Percentiles rank a stretch among this genome's conserved stretches.
Conservation (phyloP, 306 rosid species). For the Inga oerstediana region DNA sequence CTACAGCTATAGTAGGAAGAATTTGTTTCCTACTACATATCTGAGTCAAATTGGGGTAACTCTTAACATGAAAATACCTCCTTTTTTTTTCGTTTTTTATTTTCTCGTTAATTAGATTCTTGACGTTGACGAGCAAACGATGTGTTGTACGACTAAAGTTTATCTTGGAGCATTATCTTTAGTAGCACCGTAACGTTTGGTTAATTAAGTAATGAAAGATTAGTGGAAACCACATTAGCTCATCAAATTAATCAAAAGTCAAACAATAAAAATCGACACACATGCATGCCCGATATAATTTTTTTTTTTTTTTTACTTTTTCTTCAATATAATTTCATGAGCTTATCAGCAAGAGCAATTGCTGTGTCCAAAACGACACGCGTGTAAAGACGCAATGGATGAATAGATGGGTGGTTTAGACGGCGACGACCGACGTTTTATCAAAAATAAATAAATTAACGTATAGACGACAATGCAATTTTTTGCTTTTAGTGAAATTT, state of each 20-base stretch:
- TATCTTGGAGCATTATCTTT: neutral
- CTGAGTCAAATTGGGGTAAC: neutral
- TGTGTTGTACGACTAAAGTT: neutral
- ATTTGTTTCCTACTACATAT: neutral
- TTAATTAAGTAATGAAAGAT: neutral
- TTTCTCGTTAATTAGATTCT: too few relatives aligned
- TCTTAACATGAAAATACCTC: neutral
- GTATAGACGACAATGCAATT: neutral
- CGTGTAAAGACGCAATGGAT: constrained; percentile 19
- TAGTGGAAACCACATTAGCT: neutral
- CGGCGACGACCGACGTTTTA: constrained; percentile 8
- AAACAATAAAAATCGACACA: neutral
- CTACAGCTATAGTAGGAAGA: neutral
- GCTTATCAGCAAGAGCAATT: neutral
- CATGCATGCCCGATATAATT: neutral
- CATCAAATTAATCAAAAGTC: neutral
- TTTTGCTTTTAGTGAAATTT: neutral
- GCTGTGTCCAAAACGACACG: constrained; percentile 14
- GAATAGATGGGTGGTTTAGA: constrained; percentile 19
- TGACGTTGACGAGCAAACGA: neutral
- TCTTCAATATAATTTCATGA: neutral
- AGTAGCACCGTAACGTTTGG: neutral
- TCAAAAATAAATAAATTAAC: neutral
- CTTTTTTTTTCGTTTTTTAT: neutral
- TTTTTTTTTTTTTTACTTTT: neutral